These are phyloP conservation scores for Batkoa obscura DNA, from an alignment of 371 early-diverging fungal species.

Conservation along the genomic window DNA sequence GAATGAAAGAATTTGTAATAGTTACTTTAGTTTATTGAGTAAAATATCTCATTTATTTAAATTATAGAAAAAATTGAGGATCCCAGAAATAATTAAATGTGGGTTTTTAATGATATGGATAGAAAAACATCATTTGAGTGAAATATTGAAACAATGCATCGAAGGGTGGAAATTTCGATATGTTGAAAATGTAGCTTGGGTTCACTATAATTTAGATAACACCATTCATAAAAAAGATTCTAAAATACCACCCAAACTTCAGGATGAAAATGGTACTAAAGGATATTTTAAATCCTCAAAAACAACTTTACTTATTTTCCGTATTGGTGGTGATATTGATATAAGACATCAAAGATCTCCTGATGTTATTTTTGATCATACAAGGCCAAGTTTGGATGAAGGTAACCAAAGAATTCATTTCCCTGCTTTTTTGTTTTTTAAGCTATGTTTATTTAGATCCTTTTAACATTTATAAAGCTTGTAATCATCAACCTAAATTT, in stretches of 20 bases:
- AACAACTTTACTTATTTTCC: slow-evolving; percentile 67
- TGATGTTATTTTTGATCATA: slow-evolving; percentile 81
- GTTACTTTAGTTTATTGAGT: too few relatives aligned
- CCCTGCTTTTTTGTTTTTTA: background rate
- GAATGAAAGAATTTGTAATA: too few relatives aligned
- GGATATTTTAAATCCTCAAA: slow-evolving; percentile 65
- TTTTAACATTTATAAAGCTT: background rate
- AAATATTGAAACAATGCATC: slow-evolving; percentile 36
- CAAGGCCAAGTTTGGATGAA: slow-evolving; percentile 30
- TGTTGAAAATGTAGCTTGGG: slow-evolving; percentile 90
- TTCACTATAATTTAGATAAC: slow-evolving; percentile 64
- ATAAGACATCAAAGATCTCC: slow-evolving; percentile 81
- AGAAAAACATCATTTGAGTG: slow-evolving; percentile 73
- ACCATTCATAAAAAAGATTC: slow-evolving; percentile 41
- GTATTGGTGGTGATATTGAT: slow-evolving; percentile 69
- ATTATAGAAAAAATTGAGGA: slow-evolving; percentile 22
- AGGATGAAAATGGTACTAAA: background rate
- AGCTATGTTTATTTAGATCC: background rate
- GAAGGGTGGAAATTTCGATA: slow-evolving; percentile 78
- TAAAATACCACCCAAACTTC: slow-evolving; percentile 1
- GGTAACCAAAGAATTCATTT: background rate
- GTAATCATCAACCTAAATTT: slow-evolving; percentile 43
- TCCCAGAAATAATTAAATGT: slow-evolving; percentile 36
- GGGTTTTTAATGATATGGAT: slow-evolving; percentile 86
- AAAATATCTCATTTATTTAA: background rate